Base-by-base conservation (phyloP, 75 land plant genomes). In the Selaginella tamariscina region DNA sequence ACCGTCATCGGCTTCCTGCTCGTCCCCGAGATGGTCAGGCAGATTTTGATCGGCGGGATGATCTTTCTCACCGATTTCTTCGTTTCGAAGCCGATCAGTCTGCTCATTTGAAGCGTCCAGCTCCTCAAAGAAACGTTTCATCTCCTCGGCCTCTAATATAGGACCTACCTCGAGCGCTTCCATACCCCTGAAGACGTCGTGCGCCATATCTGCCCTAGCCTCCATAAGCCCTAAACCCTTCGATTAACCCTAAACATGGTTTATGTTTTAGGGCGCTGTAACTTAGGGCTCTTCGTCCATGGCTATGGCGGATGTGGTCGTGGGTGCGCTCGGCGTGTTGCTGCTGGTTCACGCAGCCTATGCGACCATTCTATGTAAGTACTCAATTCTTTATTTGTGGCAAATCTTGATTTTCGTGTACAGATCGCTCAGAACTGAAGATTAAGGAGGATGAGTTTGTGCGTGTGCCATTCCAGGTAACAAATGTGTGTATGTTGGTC, bases 371-470 rank as follows among this genome's bases (percentile, higher is more conserved):
- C 49, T 5, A 15, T 39, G 49, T 39, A 39, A 39, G 49, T 15
- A 15, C n/a, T 5, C 49, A 15, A 5, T 15, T 39, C 49, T 39
- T 15, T 39, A 15, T 5, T 5, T 39, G 11, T 39, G 5, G 11
- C 49, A 39, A 15, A 39, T 39, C 15, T 39, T 15, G 15, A 5
- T 15, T 39, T 15, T 5, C 49, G 15, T 15, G 5, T 78, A 60
- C 83, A 92, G 97, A 92, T 81, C 77, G 94, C 54, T 74, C 81
- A 2, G 70, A 78, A 69, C 60, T 92, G 79, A 92, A 92, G 84
- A 86, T 92, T 62, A 73, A 68, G 81, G 94, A 88, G 71, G 97
- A 92, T 39, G 89, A 88, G 72, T 92, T 88, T 70, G 72, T 81
- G 2, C 74, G 81, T 0, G 84, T 89, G 56, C 89, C 97, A 5